phyloP scores from a whole-genome alignment of 2,329 filamentous ascomycete species.

The Verticillium albo-atrum region DNA sequence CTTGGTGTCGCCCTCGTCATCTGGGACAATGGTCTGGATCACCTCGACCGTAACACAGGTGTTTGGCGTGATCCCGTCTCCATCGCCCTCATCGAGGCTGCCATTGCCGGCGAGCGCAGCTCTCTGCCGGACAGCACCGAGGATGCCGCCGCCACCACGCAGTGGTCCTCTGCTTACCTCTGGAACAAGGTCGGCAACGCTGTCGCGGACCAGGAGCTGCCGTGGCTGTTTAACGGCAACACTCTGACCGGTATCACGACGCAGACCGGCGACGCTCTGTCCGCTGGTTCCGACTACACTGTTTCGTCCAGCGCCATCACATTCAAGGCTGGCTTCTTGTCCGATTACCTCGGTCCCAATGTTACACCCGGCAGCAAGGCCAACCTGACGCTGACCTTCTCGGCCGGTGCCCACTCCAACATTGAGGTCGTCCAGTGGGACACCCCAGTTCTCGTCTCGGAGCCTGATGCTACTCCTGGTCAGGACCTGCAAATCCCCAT shows the following conservation, averaged over 20 bases:
- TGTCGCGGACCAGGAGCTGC: conserved; percentile 35
- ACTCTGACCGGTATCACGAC: conserved; percentile 34
- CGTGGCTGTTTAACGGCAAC: conserved; percentile 52
- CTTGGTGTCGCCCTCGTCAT: conserved; percentile 47
- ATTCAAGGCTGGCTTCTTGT: conserved; percentile 41
- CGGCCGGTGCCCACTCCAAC: conserved; percentile 38
- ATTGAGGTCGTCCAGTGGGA: conserved; percentile 51
- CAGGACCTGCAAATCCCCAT: conserved; percentile 43
- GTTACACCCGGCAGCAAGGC: conserved; percentile 39
- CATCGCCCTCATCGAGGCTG: conserved; percentile 41
- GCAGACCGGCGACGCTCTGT: conserved; percentile 21
- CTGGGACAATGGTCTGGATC: conserved; percentile 57
- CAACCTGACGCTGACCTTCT: conserved; percentile 49
- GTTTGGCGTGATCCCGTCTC: conserved; percentile 46
- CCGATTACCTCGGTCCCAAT: conserved; percentile 33
- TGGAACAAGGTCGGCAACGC: conserved; percentile 45
- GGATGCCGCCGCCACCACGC: conserved; percentile 37
- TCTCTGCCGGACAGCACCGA: conserved; percentile 45
- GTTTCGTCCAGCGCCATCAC: conserved; percentile 39
- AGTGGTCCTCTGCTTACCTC: conserved; percentile 48
- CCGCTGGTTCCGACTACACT: conserved; percentile 38
- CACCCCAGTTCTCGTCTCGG: conserved; percentile 30
- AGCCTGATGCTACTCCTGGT: conserved; percentile 14
- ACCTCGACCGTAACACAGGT: conserved; percentile 43
- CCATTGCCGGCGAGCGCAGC: conserved; percentile 37